A percentile compares a stretch with the other conserved stretches of the same genome.
Evolutionary conservation across 345 rosid genomes (phyloP).

Genomic region (Erucastrum elatum): DNA sequence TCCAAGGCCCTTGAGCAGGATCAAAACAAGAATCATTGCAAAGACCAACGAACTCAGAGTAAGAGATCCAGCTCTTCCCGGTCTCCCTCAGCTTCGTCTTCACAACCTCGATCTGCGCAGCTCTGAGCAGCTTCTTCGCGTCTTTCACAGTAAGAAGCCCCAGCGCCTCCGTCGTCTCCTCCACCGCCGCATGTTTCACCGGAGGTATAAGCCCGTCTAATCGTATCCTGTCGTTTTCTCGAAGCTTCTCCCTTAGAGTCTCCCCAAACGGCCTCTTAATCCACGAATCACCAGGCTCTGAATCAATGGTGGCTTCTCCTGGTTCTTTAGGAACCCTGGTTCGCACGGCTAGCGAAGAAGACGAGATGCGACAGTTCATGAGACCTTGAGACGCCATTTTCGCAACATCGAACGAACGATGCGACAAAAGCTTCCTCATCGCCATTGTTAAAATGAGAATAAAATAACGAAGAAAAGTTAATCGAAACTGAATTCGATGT

Average conservation of each 20-base stretch:
- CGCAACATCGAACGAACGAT: conserved; percentile 55
- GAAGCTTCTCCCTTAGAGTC: conserved; percentile 52
- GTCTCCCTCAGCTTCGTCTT: conserved; percentile 60
- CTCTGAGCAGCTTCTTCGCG: conserved; percentile 71
- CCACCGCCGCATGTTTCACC: not conserved
- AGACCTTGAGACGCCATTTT: conserved; percentile 44
- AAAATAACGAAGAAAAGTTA: not conserved
- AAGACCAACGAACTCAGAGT: conserved; percentile 56
- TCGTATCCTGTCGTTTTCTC: conserved; percentile 54
- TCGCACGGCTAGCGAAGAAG: conserved; percentile 39
- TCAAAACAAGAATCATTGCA: conserved; percentile 63
- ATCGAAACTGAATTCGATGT: not conserved
- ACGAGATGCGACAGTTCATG: conserved; percentile 41
- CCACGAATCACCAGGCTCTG: conserved; percentile 63
- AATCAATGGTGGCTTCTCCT: conserved; percentile 45
- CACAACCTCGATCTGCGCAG: conserved; percentile 65
- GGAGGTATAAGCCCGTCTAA: conserved; percentile 55
- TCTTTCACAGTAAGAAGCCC: conserved; percentile 55
- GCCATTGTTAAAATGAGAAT: conserved; percentile 44
- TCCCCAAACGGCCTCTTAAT: conserved; percentile 39
- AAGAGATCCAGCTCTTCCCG: conserved; percentile 53
- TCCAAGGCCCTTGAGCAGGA: conserved; percentile 48
- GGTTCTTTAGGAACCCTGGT: conserved; percentile 35
- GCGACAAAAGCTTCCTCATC: conserved; percentile 60
- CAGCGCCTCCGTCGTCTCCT: conserved; percentile 10